Base-by-base conservation (phyloP, 202 grass and related monocot species). In the Hordeum pubiflorum region DNA sequence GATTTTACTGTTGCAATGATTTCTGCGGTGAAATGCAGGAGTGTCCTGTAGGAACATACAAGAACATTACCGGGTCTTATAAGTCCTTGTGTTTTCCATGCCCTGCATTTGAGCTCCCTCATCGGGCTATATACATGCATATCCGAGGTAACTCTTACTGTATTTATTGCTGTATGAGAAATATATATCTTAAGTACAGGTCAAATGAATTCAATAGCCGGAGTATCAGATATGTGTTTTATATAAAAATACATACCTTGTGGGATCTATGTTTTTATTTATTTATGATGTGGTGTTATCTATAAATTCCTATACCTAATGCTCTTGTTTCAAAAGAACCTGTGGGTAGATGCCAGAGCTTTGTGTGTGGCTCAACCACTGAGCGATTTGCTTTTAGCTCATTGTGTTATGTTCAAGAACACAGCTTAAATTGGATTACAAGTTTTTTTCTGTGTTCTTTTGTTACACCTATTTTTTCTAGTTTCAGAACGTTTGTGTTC, bases 21-120 rank as follows among this genome's bases (percentile, higher is more conserved):
- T 87, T 85, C 23, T 54, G 43, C 82, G 69, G 72, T 32, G 43
- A 79, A 86, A 83, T 86, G 60, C 85, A 98, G 95, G 95, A 94
- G 72, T 98, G 95, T 46, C 95, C 95, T 77, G 73, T 89, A 81
- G 95, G 95, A 81, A 98, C 95, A 69, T 98, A 92, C 85, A 98
- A 98, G 92, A 98, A 98, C 87, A 80, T 86, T 64, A 94, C 88
- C 82, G 95, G 95, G 56, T 98, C 95, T 81, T 89, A 88, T 84
- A 85, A 88, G 75, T 84, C 88, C 27, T 84, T 91, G 54, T 98
- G 95, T 87, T 84, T 58, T 41, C 72, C 56, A 60, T 98, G 95
- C 80, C 95, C 92, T 77, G 75, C 86, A 79, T 74, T 59, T 78
- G 90, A 89, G 48, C 90, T 98, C 68, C 95, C 95, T 76, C 90